phyloP scores from a whole-genome alignment of 2,329 filamentous ascomycete species.

The Cordyceps cateniannulata region DNA sequence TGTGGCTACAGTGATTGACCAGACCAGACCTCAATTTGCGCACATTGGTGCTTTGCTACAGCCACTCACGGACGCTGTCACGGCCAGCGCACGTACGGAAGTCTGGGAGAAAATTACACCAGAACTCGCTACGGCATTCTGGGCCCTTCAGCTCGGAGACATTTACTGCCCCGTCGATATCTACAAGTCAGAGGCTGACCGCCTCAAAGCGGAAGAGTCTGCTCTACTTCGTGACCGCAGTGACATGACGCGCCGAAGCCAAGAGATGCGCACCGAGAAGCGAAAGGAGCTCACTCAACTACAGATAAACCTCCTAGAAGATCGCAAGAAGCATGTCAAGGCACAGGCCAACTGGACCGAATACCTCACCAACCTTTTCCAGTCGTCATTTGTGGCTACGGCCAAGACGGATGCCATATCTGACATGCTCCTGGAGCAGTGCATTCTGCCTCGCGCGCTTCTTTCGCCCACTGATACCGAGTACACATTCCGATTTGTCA shows the following conservation, averaged over 20 bases:
- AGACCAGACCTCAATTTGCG: constrained; percentile 18
- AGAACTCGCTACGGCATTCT: constrained; percentile 85
- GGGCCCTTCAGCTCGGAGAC: constrained; percentile 81
- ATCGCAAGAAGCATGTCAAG: constrained; percentile 64
- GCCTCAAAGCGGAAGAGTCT: constrained; percentile 59
- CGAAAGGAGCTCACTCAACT: constrained; percentile 64
- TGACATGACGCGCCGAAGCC: constrained; percentile 61
- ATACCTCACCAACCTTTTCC: constrained; percentile 68
- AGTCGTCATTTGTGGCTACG: constrained; percentile 68
- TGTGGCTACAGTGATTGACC: constrained; percentile 23
- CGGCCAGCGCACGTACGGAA: constrained; percentile 51
- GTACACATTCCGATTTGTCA: constrained; percentile 80
- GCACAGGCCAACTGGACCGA: constrained; percentile 60
- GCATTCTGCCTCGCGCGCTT: constrained; percentile 80
- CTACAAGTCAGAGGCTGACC: constrained; percentile 70
- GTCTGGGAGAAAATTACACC: constrained; percentile 67
- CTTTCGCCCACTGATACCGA: constrained; percentile 83
- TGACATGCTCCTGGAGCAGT: constrained; percentile 77
- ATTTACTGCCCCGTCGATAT: constrained; percentile 68
- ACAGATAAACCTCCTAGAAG: constrained; percentile 63
- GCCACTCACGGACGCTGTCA: constrained; percentile 64
- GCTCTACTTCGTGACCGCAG: constrained; percentile 64
- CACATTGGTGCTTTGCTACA: constrained; percentile 44
- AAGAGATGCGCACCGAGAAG: constrained; percentile 58
- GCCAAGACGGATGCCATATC: constrained; percentile 62